phyloP scores from a whole-genome alignment of 257 asterid genomes.

The Mitragyna speciosa region DNA sequence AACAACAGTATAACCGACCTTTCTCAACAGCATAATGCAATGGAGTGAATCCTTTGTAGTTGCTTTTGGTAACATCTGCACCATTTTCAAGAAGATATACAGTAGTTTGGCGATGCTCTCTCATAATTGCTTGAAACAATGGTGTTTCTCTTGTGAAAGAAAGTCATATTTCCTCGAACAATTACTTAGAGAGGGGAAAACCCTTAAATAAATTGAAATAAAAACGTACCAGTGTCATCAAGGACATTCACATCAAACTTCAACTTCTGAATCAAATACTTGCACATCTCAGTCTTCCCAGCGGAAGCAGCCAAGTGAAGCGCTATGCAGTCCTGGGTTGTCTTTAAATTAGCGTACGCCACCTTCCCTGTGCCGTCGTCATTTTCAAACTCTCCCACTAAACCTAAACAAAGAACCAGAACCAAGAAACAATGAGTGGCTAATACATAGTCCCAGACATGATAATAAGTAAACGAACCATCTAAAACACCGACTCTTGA shows the following conservation, averaged over 20 bases:
- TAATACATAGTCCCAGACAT: too few relatives aligned
- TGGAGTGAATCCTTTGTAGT: constrained; percentile 3
- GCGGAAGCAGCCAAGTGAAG: constrained; percentile 29
- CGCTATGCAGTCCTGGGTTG: background rate
- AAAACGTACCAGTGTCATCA: background rate
- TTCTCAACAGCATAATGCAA: constrained; percentile 24
- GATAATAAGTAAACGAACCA: too few relatives aligned
- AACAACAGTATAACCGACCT: constrained; percentile 5
- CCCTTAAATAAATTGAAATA: too few relatives aligned
- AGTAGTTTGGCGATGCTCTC: constrained; percentile 1
- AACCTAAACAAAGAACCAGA: background rate
- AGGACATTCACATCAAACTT: constrained; percentile 15
- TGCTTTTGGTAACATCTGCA: constrained; percentile 14
- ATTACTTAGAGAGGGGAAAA: too few relatives aligned
- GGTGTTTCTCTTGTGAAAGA: constrained; percentile 26
- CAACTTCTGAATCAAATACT: constrained; percentile 15
- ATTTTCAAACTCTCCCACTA: background rate
- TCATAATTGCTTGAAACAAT: constrained; percentile 20
- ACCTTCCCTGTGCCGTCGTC: constrained; percentile 4
- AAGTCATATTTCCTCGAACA: too few relatives aligned
- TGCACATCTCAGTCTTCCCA: constrained; percentile 20
- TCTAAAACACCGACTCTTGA: too few relatives aligned
- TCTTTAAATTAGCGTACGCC: constrained; percentile 3
- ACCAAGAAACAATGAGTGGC: too few relatives aligned
- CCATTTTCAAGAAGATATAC: constrained; percentile 22